Evolutionary conservation across 805 yeast species (phyloP), one percentile per base, ranked within the genome.

Genomic region (Kurtzmaniella fragi): DNA sequence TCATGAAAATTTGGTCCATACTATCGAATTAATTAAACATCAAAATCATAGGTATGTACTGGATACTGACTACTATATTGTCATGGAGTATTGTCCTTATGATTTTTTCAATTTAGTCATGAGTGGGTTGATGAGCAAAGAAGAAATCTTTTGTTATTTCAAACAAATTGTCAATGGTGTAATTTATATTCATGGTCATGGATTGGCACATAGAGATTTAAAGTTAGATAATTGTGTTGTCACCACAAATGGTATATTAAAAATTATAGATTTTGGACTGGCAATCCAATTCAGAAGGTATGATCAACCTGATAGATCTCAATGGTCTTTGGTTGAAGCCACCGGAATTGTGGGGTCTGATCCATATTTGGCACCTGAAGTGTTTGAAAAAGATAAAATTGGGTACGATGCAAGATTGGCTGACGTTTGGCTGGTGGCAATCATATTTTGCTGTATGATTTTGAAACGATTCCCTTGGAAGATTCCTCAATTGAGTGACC

Each of bases 311-410:
- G 31, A 14, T 30, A 32, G 32, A 16, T 1, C 49, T 45, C 5
- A 54, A 48, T 10, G 51, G 48, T 17, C 34, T 54, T 78, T 84
- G 13, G 46, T 57, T 2, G 67, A 72, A 42, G 89, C 96, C 0
- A 72, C 76, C 31, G 98, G 98, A 12, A 76, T 91, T 16, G 95
- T 91, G 10, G 99, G 99, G 12, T 84, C 95, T 2, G 99, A 91
- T 60, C 98, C 99, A 2, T 91, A 91, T 55, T 65, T 91, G 44
- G 93, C 97, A 0, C 98, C 98, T 0, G 99, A 91, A 59, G 90
- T 91, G 32, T 71, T 91, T 40, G 57, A 54, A 38, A 62, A 61
- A 3, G 39, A 52, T 16, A 56, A 54, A 17, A 43, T 48, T 16
- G 72, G 71, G 2, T 91, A 91, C 59, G 96, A 91, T 58, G 93